phyloP scores from a whole-genome alignment of 495 filamentous ascomycete species.

The Trichoderma asperelloides region DNA sequence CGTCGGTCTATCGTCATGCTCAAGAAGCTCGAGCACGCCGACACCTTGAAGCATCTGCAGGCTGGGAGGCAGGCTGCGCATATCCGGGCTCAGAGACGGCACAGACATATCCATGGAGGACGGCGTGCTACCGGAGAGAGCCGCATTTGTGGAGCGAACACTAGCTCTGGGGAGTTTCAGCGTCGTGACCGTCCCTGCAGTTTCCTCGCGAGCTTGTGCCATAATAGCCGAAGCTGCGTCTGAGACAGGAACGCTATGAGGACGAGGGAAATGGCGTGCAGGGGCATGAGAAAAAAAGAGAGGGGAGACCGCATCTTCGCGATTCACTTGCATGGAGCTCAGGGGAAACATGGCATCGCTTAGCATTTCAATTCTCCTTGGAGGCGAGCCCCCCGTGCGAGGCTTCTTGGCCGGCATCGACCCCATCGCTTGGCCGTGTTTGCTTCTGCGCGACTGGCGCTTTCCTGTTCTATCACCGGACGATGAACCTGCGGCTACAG shows the following conservation, averaged over 20 bases:
- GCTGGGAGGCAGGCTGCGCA: conserved; percentile 29
- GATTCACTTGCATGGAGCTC: neutral
- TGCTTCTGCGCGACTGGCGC: conserved; percentile 4
- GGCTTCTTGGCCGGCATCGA: conserved; percentile 9
- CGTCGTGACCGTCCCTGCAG: conserved; percentile 44
- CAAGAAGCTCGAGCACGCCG: conserved; percentile 54
- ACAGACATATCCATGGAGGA: conserved; percentile 19
- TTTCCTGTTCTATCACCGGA: neutral
- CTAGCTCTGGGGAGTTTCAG: conserved; percentile 54
- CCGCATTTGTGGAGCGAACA: conserved; percentile 38
- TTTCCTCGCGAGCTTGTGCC: conserved; percentile 43
- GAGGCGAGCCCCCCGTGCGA: conserved; percentile 8
- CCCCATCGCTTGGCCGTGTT: neutral
- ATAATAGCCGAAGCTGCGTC: conserved; percentile 52
- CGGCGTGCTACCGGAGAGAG: conserved; percentile 36
- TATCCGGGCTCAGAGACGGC: conserved; percentile 25
- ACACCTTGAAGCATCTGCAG: conserved; percentile 45
- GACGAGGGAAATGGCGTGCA: conserved; percentile 22
- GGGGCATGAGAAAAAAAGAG: conserved; percentile 49
- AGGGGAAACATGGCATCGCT: conserved; percentile 10
- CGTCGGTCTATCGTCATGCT: conserved; percentile 57
- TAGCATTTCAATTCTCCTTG: neutral
- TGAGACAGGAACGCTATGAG: conserved; percentile 36
- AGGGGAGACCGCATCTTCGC: conserved; percentile 29
- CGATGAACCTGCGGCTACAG: neutral